Base-by-base conservation (phyloP, 768 basidiomycete species). In the Pleurotus cornucopiae region DNA sequence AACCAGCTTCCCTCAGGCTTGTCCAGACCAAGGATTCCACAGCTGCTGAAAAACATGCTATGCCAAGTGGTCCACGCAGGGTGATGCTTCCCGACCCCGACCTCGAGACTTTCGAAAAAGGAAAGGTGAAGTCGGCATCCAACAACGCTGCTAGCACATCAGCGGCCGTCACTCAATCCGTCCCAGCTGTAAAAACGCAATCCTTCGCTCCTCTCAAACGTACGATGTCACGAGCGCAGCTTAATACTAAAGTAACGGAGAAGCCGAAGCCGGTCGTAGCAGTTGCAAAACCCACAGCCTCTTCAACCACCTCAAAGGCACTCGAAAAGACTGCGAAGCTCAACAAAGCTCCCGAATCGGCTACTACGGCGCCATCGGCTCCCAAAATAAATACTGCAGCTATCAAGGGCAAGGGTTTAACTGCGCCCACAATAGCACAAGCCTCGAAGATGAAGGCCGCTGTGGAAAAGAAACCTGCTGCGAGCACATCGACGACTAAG, bases 401-500 rank as follows among this genome's bases (percentile, higher is more conserved):
- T n/a, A 14, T 55, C 5, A 55, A 55, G 20, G 43, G 54, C 23
- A 55, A 46, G 46, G 54, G 54, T 14, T n/a, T 46, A 6, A 55
- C 20, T 6, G 43, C 41, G n/a, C 54, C 54, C 5, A 55, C 54
- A 2, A 14, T 46, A 11, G 41, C 54, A 6, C 54, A 55, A 39
- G 41, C 45, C 9, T 57, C 60, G 1, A 59, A 44, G 66, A 57
- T 58, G 6, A 64, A 64, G 49, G 45, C 60, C 20, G 20, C 26
- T 16, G 30, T 49, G 23, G 53, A 47, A 39, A 46, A 16, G 53
- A 46, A 44, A 20, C 38, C 49, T 6, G 3, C 34, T n/a, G 30
- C 21, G 13, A 49, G 23, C 21, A 25, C 16, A 12, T 40, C 51
- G 12, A 21, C 39, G 37, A 16, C 39, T 20, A 53, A 53, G 20